These are phyloP conservation scores for Sphagnurus paluster DNA, from an alignment of 1,284 basidiomycete genomes.

Conservation along the genomic window DNA sequence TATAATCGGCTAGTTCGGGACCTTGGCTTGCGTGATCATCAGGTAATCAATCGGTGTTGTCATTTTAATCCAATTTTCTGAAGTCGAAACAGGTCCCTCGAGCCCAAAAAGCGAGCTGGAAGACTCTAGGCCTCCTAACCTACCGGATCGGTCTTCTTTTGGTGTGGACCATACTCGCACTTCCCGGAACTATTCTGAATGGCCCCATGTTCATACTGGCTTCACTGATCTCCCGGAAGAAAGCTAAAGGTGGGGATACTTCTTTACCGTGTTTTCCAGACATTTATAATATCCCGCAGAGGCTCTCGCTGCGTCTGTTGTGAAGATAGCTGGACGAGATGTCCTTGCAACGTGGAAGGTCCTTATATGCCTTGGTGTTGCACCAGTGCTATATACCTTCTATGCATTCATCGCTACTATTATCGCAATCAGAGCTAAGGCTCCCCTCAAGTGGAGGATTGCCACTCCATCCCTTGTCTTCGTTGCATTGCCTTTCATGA, in stretches of 20 bases:
- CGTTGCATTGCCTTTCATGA: conserved; percentile 82
- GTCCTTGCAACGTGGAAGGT: conserved; percentile 99
- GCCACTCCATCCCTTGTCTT: conserved; percentile 84
- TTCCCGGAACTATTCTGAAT: conserved; percentile 95
- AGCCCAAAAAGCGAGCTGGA: conserved; percentile 86
- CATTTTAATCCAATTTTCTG: conserved; percentile 4
- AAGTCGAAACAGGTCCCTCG: conserved; percentile 59
- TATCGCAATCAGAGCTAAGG: conserved; percentile 71
- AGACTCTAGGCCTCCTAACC: conserved; percentile 81
- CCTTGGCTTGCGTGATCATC: conserved; percentile 97
- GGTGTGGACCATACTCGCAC: conserved; percentile 85
- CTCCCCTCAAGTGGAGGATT: conserved; percentile 64
- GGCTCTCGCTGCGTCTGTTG: conserved; percentile 93
- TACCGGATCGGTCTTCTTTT: conserved; percentile 84
- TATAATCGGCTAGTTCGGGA: conserved; percentile 93
- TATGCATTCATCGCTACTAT: conserved; percentile 84
- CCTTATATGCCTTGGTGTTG: conserved; percentile 89
- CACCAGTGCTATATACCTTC: conserved; percentile 84
- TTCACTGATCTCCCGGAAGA: conserved; percentile 84
- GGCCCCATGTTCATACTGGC: conserved; percentile 95
- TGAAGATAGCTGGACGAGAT: conserved; percentile 94
- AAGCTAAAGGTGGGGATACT: conserved; percentile 79
- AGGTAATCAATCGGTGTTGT: conserved; percentile 51
- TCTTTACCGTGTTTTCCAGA: conserved; percentile 5
- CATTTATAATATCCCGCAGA: conserved; percentile 53